Conservation (phyloP, 2,329 filamentous ascomycete genomes). For the Pseudogymnoascus sp. region DNA sequence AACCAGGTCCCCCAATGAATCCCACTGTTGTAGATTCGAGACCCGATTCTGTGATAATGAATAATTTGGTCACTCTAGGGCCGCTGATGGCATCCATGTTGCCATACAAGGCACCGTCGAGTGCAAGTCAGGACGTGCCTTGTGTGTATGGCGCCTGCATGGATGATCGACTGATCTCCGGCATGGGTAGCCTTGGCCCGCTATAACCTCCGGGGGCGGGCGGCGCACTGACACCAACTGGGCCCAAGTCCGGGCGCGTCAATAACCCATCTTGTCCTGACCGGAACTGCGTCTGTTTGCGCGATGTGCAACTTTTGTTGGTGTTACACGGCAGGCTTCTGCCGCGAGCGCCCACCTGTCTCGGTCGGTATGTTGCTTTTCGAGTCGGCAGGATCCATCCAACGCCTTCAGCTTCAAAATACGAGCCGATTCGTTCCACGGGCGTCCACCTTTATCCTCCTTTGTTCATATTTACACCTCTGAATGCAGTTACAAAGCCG, state of each 20-base stretch:
- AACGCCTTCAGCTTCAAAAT: neutral
- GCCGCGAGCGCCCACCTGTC: neutral
- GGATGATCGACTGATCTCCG: constrained; percentile 1
- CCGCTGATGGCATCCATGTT: neutral
- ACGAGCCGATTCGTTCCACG: neutral
- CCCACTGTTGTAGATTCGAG: neutral
- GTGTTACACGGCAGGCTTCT: neutral
- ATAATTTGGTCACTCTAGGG: neutral
- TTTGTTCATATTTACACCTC: neutral
- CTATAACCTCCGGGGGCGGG: neutral
- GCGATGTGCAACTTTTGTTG: neutral
- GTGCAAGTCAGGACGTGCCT: neutral
- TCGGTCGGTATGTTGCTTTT: neutral
- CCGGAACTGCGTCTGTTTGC: neutral
- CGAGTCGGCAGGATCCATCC: neutral
- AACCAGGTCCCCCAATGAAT: neutral
- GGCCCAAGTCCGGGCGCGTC: neutral
- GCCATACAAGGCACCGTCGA: neutral
- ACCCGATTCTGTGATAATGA: neutral
- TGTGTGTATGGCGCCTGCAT: neutral
- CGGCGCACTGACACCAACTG: neutral
- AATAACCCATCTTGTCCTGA: neutral
- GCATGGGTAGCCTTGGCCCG: neutral
- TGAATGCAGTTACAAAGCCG: neutral
- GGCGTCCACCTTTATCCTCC: neutral